These are phyloP conservation scores for Arctostaphylos glauca DNA, from an alignment of 148 eudicot genomes.

Conservation along the genomic window DNA sequence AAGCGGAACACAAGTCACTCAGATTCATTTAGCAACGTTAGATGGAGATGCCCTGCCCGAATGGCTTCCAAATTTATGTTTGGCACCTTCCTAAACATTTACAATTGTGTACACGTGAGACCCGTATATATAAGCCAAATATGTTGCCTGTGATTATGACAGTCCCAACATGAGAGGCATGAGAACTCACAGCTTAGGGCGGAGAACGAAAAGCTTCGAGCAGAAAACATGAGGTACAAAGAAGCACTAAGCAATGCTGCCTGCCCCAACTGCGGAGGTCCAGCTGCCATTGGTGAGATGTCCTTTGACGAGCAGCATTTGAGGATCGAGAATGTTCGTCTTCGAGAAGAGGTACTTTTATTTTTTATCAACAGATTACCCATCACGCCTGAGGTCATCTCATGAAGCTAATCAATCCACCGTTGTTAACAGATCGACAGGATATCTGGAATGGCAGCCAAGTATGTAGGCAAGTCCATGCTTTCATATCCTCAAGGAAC, in stretches of 20 bases:
- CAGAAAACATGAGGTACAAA: slow-evolving; percentile 85
- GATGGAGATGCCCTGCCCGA: too few species aligned
- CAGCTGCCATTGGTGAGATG: slow-evolving; percentile 91
- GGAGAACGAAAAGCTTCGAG: slow-evolving; percentile 87
- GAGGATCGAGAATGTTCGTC: slow-evolving; percentile 83
- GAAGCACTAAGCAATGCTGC: slow-evolving; percentile 84
- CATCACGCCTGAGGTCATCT: too few species aligned
- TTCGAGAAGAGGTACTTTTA: slow-evolving; percentile 76
- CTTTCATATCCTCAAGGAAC: slow-evolving; percentile 52
- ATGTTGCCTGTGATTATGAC: not conserved
- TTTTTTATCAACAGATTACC: too few species aligned
- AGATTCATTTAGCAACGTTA: not conserved
- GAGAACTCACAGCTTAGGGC: slow-evolving; percentile 77
- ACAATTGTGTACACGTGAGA: too few species aligned
- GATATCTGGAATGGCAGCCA: slow-evolving; percentile 94
- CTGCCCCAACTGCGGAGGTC: slow-evolving; percentile 92
- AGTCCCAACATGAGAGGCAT: slow-evolving; percentile 89
- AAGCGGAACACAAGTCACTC: not conserved
- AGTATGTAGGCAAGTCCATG: slow-evolving; percentile 88
- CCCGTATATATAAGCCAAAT: too few species aligned
- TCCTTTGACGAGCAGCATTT: slow-evolving; percentile 93
- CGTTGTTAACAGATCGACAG: slow-evolving; percentile 68
- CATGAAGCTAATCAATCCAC: not conserved
- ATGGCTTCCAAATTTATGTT: too few species aligned
- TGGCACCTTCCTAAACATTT: too few species aligned